These are phyloP conservation scores for Trypethelium eluteriae DNA, from an alignment of 495 filamentous ascomycete species.

Conservation along the genomic window DNA sequence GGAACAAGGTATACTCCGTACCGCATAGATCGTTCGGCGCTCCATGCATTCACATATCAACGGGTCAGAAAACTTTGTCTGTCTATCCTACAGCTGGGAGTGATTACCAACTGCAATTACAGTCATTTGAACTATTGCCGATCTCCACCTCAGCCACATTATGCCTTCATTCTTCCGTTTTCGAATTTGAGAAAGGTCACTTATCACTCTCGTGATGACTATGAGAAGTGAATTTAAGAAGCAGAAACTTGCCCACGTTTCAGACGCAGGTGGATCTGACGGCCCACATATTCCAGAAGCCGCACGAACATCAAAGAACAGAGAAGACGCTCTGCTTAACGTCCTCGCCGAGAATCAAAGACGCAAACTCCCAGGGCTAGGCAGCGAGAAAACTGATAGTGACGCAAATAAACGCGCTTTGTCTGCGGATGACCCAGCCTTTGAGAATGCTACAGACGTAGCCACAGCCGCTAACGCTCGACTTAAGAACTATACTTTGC, in stretches of 20 bases:
- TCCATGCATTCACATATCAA: too few relatives aligned
- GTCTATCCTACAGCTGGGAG: too few relatives aligned
- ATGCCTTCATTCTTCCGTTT: too few relatives aligned
- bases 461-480: neutral
- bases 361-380: neutral
- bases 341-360: constrained; percentile 1
- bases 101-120: too few relatives aligned
- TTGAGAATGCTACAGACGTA: neutral
- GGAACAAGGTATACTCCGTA: too few relatives aligned
- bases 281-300: neutral
- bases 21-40: too few relatives aligned
- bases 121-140: too few relatives aligned
- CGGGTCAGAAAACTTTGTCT: too few relatives aligned
- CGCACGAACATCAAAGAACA: neutral
- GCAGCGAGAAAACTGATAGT: neutral
- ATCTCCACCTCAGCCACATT: too few relatives aligned
- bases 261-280: neutral
- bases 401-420: neutral
- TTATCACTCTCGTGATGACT: neutral
- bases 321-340: neutral
- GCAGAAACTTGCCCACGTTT: neutral
- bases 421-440: neutral
- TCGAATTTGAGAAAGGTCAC: neutral
- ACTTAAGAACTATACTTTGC: neutral
- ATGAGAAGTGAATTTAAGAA: neutral